Percentiles rank a stretch among this genome's conserved stretches.
Conservation (phyloP, 768 basidiomycete species). For the Mycena venus region DNA sequence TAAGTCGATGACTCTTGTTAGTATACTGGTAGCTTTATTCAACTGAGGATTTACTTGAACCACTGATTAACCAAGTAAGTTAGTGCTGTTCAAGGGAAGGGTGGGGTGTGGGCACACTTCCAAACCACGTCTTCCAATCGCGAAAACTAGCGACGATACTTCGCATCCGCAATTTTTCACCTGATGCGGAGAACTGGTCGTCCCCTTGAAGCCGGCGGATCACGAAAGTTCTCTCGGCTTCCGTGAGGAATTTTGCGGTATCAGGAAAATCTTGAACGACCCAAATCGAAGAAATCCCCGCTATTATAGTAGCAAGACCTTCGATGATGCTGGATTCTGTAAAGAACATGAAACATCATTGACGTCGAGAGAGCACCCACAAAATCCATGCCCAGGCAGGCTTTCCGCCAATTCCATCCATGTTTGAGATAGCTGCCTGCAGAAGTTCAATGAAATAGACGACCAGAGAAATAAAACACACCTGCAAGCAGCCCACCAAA, state of each 20-base stretch:
- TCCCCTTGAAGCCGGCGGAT: slow-evolving; percentile 76
- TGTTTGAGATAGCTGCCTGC: slow-evolving; percentile 78
- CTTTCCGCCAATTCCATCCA: slow-evolving; percentile 76
- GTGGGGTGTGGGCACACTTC: slow-evolving; percentile 63
- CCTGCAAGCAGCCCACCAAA: slow-evolving; percentile 27
- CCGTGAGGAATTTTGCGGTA: slow-evolving; percentile 76
- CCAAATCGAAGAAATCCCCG: slow-evolving; percentile 74
- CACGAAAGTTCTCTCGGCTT: slow-evolving; percentile 72
- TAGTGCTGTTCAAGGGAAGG: slow-evolving; percentile 37
- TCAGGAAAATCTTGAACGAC: slow-evolving; percentile 86
- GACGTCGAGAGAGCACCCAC: slow-evolving; percentile 38
- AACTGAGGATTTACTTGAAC: neutral
- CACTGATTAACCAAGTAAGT: neutral
- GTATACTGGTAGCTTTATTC: neutral
- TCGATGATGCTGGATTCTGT: slow-evolving; percentile 72
- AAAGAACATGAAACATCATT: neutral
- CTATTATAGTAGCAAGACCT: slow-evolving; percentile 75
- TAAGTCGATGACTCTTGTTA: neutral
- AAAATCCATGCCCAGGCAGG: slow-evolving; percentile 67
- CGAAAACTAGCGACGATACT: slow-evolving; percentile 71
- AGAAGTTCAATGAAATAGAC: neutral
- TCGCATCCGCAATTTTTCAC: slow-evolving; percentile 64
- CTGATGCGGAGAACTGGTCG: slow-evolving; percentile 74
- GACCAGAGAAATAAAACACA: neutral
- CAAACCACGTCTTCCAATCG: slow-evolving; percentile 83